Evolutionary conservation across 2,329 filamentous ascomycete genomes (phyloP).

Genomic region (Colletotrichum gloeosporioides): DNA sequence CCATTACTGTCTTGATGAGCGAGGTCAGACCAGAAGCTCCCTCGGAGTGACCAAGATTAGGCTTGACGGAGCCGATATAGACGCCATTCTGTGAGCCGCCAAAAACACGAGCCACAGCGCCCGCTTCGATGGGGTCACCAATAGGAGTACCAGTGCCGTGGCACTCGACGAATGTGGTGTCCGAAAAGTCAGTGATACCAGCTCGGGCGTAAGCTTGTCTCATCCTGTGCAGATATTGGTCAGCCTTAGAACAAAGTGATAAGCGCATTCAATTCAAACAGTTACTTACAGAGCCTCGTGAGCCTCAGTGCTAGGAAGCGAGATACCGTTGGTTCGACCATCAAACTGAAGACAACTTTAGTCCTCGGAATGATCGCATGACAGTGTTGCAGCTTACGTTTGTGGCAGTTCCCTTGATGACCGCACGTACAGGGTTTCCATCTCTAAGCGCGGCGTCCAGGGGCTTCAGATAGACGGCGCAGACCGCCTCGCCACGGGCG

Average conservation of each 20-base stretch:
- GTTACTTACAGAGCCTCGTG: slow-evolving; percentile 37
- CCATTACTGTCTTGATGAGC: slow-evolving; percentile 36
- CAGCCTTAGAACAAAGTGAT: background rate
- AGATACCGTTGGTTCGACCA: slow-evolving; percentile 39
- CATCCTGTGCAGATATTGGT: background rate
- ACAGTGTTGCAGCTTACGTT: slow-evolving; percentile 15
- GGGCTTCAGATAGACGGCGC: slow-evolving; percentile 43
- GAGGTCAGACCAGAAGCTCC: slow-evolving; percentile 33
- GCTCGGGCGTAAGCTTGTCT: background rate
- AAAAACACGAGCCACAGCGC: slow-evolving; percentile 34
- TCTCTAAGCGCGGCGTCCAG: slow-evolving; percentile 43
- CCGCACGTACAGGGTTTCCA: slow-evolving; percentile 37
- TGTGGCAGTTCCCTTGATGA: slow-evolving; percentile 31
- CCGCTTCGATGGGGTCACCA: slow-evolving; percentile 52
- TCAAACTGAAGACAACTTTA: slow-evolving; percentile 25
- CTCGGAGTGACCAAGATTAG: slow-evolving; percentile 43
- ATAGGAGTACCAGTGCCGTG: slow-evolving; percentile 34
- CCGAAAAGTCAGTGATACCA: background rate
- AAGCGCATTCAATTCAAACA: background rate
- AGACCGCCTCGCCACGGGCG: slow-evolving; percentile 46
- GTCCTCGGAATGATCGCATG: background rate
- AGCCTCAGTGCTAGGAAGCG: slow-evolving; percentile 38
- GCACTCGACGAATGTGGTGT: slow-evolving; percentile 16
- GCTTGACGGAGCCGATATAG: slow-evolving; percentile 34
- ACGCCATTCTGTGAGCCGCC: slow-evolving; percentile 20